phyloP scores from a whole-genome alignment of 352 stramenopile genomes.

The Pythium scleroteichum region DNA sequence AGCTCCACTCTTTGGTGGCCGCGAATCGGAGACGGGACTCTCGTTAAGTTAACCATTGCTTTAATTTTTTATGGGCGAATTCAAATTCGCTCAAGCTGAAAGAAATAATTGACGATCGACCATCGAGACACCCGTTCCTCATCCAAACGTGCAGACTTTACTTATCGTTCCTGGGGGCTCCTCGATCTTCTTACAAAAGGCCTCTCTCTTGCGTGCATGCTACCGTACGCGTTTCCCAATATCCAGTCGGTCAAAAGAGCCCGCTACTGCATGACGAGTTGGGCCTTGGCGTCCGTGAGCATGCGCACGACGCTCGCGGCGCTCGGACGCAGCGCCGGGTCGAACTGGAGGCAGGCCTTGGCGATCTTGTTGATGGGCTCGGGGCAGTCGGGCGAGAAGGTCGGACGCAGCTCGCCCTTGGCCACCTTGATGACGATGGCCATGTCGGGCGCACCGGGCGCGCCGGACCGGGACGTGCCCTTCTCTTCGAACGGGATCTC shows the following conservation, averaged over 20 bases:
- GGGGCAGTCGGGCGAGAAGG: conserved; percentile 50
- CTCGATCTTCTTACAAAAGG: too few relatives aligned
- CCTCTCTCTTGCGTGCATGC: background rate
- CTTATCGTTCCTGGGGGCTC: too few relatives aligned
- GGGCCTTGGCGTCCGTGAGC: conserved; percentile 68
- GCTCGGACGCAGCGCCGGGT: conserved; percentile 76
- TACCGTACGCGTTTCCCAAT: too few relatives aligned
- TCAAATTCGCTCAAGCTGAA: too few relatives aligned
- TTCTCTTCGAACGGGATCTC: conserved; percentile 89
- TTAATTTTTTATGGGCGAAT: too few relatives aligned
- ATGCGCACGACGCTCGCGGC: conserved; percentile 72
- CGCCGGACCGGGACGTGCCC: conserved; percentile 48
- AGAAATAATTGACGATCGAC: too few relatives aligned
- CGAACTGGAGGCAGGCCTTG: conserved; percentile 84
- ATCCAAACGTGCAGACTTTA: too few relatives aligned
- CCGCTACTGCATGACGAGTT: conserved; percentile 43
- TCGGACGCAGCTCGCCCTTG: conserved; percentile 79
- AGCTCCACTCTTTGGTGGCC: too few relatives aligned
- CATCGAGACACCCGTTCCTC: too few relatives aligned
- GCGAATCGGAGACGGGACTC: too few relatives aligned
- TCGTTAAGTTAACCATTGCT: too few relatives aligned
- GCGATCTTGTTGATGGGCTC: conserved; percentile 55
- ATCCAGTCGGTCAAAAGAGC: background rate
- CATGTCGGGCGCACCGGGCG: conserved; percentile 58
- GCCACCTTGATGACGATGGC: conserved; percentile 81